Conservation (phyloP, 202 grass and related monocot genomes). For the Schoenoplectus triqueter region DNA sequence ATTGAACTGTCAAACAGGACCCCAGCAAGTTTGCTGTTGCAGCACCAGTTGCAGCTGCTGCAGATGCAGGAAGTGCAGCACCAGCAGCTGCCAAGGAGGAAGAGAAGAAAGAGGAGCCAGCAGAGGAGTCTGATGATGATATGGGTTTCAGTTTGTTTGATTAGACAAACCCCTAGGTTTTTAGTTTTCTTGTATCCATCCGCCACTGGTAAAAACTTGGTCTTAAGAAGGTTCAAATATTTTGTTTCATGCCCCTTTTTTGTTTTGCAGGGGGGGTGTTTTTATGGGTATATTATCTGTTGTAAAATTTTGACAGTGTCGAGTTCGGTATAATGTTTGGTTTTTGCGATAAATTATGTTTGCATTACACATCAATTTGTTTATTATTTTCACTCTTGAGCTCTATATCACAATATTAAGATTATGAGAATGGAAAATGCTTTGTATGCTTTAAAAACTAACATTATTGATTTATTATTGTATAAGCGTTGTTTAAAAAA, state of each 20-base stretch:
- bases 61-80: constrained; percentile 23
- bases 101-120: constrained; percentile 50
- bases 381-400: neutral
- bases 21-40: constrained; percentile 44
- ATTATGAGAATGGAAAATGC: no score
- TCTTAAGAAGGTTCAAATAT: constrained; percentile 25
- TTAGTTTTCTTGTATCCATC: no score
- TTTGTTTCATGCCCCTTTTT: constrained; percentile 20
- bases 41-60: constrained; percentile 21
- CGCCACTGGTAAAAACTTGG: no score
- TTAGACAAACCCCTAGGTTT: constrained; percentile 22
- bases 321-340: neutral
- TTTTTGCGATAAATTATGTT: constrained; percentile 6
- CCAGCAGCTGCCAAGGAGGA: constrained; percentile 38
- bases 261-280: neutral
- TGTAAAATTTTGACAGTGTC: constrained; percentile 41
- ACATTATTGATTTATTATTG: no score
- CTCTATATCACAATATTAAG: no score
- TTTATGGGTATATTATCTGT: constrained; percentile 24
- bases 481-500: no score
- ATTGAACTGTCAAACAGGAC: constrained; percentile 29
- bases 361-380: neutral
- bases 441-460: no score
- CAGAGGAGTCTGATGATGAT: constrained; percentile 45
- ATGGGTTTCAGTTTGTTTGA: constrained; percentile 47